A percentile compares a stretch with the other conserved stretches of the same genome.
Evolutionary conservation across 768 basidiomycete genomes (phyloP).

Genomic region (Trametes cubensis): DNA sequence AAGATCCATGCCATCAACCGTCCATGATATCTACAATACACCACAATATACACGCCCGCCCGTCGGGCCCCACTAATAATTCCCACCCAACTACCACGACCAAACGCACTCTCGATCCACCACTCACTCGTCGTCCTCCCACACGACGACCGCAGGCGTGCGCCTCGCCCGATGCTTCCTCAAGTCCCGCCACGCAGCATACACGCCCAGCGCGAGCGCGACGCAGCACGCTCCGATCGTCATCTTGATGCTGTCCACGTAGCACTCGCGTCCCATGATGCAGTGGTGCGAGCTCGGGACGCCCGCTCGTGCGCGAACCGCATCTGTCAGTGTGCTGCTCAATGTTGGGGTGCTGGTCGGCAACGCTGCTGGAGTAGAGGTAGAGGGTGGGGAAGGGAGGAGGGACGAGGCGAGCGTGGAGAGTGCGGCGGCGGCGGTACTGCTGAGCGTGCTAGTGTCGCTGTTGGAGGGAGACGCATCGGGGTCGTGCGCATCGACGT

Average conservation of each 20-base stretch:
- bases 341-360: background rate
- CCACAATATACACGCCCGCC: background rate
- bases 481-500: conserved; percentile 71
- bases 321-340: background rate
- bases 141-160: conserved; percentile 23
- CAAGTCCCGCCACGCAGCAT: conserved; percentile 53
- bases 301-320: conserved; percentile 17
- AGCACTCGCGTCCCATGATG: conserved; percentile 59
- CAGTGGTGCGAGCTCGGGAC: conserved; percentile 48
- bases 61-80: background rate
- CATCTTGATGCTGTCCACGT: conserved; percentile 58
- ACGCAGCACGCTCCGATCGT: conserved; percentile 48
- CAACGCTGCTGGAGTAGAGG: background rate
- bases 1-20: background rate
- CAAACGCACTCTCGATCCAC: background rate
- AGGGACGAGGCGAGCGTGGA: conserved; percentile 10
- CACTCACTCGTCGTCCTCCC: conserved; percentile 27
- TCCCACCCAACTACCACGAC: background rate
- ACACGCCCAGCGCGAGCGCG: conserved; percentile 50
- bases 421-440: background rate
- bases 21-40: conserved; percentile 2
- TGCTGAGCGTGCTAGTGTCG: background rate
- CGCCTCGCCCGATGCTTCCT: conserved; percentile 11
- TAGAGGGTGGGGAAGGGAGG: conserved; percentile 12
- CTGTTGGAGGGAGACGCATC: conserved; percentile 1